Base-by-base conservation (phyloP, 2,329 filamentous ascomycete genomes). In the Fusarium clavum region DNA sequence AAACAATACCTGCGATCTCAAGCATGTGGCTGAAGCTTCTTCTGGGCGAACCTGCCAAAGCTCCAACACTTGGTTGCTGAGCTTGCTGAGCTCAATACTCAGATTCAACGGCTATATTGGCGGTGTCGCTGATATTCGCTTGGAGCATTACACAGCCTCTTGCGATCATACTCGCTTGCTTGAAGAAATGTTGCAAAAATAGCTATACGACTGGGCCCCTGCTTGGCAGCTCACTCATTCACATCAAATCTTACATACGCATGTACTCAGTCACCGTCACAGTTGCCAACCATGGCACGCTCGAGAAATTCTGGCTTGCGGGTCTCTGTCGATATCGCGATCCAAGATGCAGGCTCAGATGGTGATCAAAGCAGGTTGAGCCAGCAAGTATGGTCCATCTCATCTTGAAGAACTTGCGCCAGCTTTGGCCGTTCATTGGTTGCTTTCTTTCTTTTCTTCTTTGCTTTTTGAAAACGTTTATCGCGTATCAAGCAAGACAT, bases 131-230 rank as follows among this genome's bases (percentile, higher is more conserved):
- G 34, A 30, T 48, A 38, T 24, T 29, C 44, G 43, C 43, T 45
- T 54, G 55, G 64, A 54, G 63, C 54, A 63, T 67, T 43, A 41
- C 68, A 71, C 63, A 71, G 68, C 68, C 68, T 70, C 67, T 62
- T 59, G 34, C 46, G 29, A 52, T 41, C 34, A 53, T 40, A 46
- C 41, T 62, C 22, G 18, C 24, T 24, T 43, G 49, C 30, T 41
- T 40, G 25, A 43, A 55, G 46, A n/a, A 38, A 55, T 25, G 27
- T 38, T 24, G 40, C 32, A 44, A 47, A 64, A 64, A 68, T 57
- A 69, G 52, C 32, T 51, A 38, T 59, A 44, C 32, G 43, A 51
- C 25, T 46, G 27, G 18, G 58, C 47, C 38, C 30, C 25, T 53
- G 34, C 40, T 54, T 43, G 32, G 46, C 52, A 58, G 20, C 58